Percentiles rank a stretch among this genome's conserved stretches.
phyloP scores from a whole-genome alignment of 75 land plant genomes.

The Pinus tabuliformis region DNA sequence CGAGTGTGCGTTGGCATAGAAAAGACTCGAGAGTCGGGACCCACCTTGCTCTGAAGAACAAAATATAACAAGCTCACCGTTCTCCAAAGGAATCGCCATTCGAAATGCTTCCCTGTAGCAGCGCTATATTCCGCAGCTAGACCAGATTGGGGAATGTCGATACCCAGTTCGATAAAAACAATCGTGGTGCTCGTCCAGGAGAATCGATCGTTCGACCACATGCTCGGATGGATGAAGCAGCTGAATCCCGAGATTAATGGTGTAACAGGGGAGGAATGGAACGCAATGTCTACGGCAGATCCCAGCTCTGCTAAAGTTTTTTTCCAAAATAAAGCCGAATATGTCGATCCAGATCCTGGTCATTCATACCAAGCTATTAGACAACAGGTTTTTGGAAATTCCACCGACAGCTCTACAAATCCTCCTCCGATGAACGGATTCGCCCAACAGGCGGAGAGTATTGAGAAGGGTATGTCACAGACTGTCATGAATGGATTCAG shows the following conservation, averaged over 20 bases:
- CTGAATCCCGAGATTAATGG: slow-evolving; percentile 51
- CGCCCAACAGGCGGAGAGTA: slow-evolving; percentile 38
- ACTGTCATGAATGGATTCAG: slow-evolving; percentile 37
- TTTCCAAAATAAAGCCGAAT: slow-evolving; percentile 40
- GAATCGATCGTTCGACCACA: slow-evolving; percentile 71
- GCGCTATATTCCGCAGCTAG: no score
- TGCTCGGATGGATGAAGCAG: slow-evolving; percentile 57
- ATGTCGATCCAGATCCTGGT: slow-evolving; percentile 65
- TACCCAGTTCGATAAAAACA: slow-evolving; percentile 22
- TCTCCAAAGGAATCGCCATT: no score
- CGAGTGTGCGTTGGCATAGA: no score
- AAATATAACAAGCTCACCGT: no score
- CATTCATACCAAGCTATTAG: slow-evolving; percentile 44
- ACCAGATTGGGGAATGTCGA: no score
- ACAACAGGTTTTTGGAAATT: slow-evolving; percentile 49
- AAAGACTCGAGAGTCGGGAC: no score
- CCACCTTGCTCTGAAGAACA: no score
- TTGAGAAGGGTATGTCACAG: slow-evolving; percentile 12
- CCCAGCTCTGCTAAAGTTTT: slow-evolving; percentile 18
- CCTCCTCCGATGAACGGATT: slow-evolving; percentile 43
- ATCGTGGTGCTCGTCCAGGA: slow-evolving; percentile 60
- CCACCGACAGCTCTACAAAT: slow-evolving; percentile 9
- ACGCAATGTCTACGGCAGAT: slow-evolving; percentile 28
- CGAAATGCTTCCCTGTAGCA: no score
- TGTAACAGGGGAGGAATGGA: slow-evolving; percentile 42